Evolutionary conservation across 1,284 basidiomycete species (phyloP).

Genomic region (Apiotrichum montevideense): DNA sequence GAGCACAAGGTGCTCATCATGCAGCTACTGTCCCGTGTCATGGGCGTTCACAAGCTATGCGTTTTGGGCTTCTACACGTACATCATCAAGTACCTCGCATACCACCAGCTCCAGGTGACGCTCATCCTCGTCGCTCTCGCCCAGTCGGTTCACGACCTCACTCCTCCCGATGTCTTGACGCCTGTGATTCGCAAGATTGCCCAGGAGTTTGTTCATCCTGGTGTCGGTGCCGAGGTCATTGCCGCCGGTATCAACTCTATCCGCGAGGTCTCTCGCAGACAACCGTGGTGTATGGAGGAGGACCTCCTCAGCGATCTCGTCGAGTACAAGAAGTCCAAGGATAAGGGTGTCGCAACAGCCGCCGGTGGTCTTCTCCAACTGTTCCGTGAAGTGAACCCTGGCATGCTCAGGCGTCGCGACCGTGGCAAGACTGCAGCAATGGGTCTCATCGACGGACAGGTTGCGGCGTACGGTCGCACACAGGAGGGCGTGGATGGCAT

Average conservation of each 20-base stretch:
- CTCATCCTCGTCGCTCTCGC: conserved; percentile 91
- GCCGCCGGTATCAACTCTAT: conserved; percentile 94
- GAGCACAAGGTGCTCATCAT: conserved; percentile 97
- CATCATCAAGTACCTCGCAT: conserved; percentile 82
- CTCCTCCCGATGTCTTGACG: conserved; percentile 84
- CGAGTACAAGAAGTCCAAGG: conserved; percentile 89
- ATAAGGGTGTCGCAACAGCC: conserved; percentile 87
- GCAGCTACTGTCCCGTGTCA: conserved; percentile 94
- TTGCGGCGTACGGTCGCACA: conserved; percentile 73
- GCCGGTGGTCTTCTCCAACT: conserved; percentile 80
- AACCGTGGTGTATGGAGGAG: conserved; percentile 91
- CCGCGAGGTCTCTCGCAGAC: conserved; percentile 82
- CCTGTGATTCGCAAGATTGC: conserved; percentile 89
- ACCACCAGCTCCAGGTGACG: conserved; percentile 90
- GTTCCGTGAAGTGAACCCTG: conserved; percentile 95
- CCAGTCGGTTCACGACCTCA: conserved; percentile 91
- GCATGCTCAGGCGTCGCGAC: conserved; percentile 82
- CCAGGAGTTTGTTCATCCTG: conserved; percentile 94
- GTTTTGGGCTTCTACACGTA: conserved; percentile 97
- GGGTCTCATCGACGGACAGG: conserved; percentile 59
- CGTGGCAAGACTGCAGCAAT: conserved; percentile 76
- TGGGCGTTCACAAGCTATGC: conserved; percentile 87
- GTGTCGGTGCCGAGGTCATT: conserved; percentile 91
- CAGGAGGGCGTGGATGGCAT: conserved; percentile 68
- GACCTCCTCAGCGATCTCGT: conserved; percentile 87